phyloP scores from a whole-genome alignment of 2,329 filamentous ascomycete genomes.

The Sclerotinia trifoliorum region DNA sequence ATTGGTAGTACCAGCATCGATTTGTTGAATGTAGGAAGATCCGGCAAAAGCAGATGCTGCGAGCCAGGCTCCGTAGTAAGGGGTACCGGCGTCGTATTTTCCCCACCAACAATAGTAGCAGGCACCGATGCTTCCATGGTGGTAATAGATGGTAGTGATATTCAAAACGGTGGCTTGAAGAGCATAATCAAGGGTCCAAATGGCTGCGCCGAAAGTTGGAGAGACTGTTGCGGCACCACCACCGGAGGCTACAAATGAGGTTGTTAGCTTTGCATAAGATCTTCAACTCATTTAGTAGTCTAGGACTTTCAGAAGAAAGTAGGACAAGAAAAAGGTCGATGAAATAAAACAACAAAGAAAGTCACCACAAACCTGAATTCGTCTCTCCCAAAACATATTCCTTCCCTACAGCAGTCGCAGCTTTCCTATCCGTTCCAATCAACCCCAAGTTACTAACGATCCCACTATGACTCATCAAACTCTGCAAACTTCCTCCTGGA shows the following conservation, averaged over 20 bases:
- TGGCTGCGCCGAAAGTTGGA: constrained; percentile 35
- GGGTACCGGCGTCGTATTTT: constrained; percentile 31
- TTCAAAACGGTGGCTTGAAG: constrained; percentile 28
- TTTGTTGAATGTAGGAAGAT: constrained; percentile 30
- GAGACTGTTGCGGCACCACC: constrained; percentile 34
- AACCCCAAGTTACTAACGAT: constrained; percentile 32
- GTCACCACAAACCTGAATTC: constrained; percentile 43
- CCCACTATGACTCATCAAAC: constrained; percentile 34
- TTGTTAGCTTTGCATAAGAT: neutral
- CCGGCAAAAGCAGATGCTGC: constrained; percentile 34
- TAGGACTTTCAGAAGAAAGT: too few relatives aligned
- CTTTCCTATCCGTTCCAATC: constrained; percentile 32
- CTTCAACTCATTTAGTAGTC: neutral
- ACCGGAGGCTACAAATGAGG: constrained; percentile 27
- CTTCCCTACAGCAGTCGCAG: constrained; percentile 30
- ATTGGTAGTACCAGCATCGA: constrained; percentile 30
- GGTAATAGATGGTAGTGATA: constrained; percentile 36
- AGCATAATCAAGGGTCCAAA: constrained; percentile 38
- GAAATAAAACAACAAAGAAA: neutral
- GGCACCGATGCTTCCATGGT: constrained; percentile 36
- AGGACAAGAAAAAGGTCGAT: neutral
- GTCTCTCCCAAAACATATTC: constrained; percentile 39
- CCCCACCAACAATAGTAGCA: constrained; percentile 42
- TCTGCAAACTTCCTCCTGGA: constrained; percentile 42
- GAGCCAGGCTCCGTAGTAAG: constrained; percentile 37